These are phyloP conservation scores for Lodderomyces jiufengensis DNA, from an alignment of 1,139 yeast species.

Conservation along the genomic window DNA sequence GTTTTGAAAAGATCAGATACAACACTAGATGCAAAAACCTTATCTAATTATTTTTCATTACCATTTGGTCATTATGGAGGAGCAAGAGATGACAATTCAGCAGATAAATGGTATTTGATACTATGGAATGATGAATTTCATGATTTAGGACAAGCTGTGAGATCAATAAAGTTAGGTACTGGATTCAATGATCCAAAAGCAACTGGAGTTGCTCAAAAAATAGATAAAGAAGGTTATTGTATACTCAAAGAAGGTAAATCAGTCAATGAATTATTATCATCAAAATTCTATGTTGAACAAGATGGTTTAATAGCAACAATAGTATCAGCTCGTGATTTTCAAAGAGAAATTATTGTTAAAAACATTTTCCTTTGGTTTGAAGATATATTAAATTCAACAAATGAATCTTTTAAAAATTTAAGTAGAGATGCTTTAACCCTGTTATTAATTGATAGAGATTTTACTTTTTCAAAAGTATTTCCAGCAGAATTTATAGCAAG, in stretches of 20 bases:
- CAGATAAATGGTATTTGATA: slow-evolving; percentile 40
- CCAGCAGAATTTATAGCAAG: slow-evolving; percentile 19
- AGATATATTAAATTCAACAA: slow-evolving; percentile 30
- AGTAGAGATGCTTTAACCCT: slow-evolving; percentile 23
- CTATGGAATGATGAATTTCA: slow-evolving; percentile 78
- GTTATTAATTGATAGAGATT: slow-evolving; percentile 28
- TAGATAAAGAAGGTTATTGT: slow-evolving; percentile 32
- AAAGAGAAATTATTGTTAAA: slow-evolving; percentile 45
- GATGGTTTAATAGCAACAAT: slow-evolving; percentile 59
- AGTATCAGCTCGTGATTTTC: slow-evolving; percentile 43
- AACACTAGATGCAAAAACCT: slow-evolving; percentile 20
- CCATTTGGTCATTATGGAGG: slow-evolving; percentile 30
- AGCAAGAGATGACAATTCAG: slow-evolving; percentile 24
- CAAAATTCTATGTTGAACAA: slow-evolving; percentile 35
- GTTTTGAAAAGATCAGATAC: slow-evolving; percentile 20
- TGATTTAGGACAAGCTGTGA: slow-evolving; percentile 46
- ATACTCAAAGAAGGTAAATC: slow-evolving; percentile 21
- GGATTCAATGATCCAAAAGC: slow-evolving; percentile 24
- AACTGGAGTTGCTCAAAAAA: slow-evolving; percentile 29
- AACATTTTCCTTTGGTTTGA: slow-evolving; percentile 49
- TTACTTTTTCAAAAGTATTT: slow-evolving; percentile 23
- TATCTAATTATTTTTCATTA: slow-evolving; percentile 30
- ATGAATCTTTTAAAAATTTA: slow-evolving; percentile 23
- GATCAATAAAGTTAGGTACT: slow-evolving; percentile 37
- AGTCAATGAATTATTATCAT: slow-evolving; percentile 19